These are phyloP conservation scores for Mycena leptocephala DNA, from an alignment of 768 basidiomycete genomes.

Conservation along the genomic window DNA sequence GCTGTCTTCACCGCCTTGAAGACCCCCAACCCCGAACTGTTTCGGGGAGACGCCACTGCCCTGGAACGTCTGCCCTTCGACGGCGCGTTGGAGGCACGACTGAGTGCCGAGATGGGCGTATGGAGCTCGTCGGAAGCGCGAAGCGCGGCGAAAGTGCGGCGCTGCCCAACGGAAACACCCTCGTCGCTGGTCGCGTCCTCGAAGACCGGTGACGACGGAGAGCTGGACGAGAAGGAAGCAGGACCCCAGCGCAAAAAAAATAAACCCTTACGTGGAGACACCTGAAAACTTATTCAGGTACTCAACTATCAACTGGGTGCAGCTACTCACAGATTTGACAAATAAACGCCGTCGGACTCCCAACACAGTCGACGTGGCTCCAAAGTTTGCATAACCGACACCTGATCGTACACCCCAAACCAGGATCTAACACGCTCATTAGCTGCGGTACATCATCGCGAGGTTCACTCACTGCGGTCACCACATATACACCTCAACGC, in stretches of 20 bases:
- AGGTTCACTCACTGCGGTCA: not conserved
- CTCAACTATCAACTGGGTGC: not conserved
- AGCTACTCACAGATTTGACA: no score
- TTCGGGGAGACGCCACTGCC: not conserved
- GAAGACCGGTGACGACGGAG: conserved; percentile 32
- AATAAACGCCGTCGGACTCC: no score
- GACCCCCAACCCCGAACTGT: not conserved
- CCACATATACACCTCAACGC: not conserved
- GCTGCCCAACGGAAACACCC: conserved; percentile 15
- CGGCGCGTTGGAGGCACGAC: conserved; percentile 28
- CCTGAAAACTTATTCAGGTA: not conserved
- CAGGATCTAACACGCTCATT: no score
- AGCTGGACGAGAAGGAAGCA: conserved; percentile 12
- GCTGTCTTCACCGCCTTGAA: conserved; percentile 27
- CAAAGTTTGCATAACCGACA: no score
- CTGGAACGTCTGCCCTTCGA: conserved; percentile 26
- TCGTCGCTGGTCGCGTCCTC: conserved; percentile 24
- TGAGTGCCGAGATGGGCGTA: not conserved
- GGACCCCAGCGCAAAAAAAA: not conserved
- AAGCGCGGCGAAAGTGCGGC: conserved; percentile 24
- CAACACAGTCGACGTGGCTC: no score
- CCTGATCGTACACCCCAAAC: no score
- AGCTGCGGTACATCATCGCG: no score
- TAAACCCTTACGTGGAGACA: not conserved
- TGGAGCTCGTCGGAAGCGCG: conserved; percentile 16